These are phyloP conservation scores for Dioscorea zingiberensis DNA, from an alignment of 106 monocot genomes.

Conservation along the genomic window DNA sequence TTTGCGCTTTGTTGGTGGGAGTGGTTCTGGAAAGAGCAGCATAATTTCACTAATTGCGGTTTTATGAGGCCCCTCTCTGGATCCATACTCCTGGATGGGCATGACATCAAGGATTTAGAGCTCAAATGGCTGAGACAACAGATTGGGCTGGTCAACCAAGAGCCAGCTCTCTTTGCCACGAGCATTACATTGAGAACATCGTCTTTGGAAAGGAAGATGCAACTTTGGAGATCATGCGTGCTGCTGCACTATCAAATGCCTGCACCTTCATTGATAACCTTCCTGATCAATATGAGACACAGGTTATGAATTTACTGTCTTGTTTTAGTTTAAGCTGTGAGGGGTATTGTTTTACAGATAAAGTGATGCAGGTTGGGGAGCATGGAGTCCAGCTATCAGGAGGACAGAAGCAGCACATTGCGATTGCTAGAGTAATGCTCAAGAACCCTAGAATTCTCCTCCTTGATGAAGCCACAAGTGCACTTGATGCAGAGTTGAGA, in stretches of 20 bases:
- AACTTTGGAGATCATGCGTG: conserved; percentile 1
- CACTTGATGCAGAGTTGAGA: conserved; percentile 4
- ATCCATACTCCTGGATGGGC: conserved; percentile 13
- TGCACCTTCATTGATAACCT: not conserved
- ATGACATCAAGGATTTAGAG: conserved; percentile 7
- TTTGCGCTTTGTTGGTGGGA: conserved; percentile 21
- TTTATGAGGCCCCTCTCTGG: conserved; percentile 24
- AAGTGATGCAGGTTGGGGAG: not conserved
- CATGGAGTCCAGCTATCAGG: not conserved
- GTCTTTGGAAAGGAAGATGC: conserved; percentile 3
- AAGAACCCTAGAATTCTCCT: conserved; percentile 35
- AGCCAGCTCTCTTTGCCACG: conserved; percentile 7
- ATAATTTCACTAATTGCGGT: conserved; percentile 20
- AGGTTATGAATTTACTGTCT: conserved; percentile 5
- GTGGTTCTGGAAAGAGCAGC: conserved; percentile 29
- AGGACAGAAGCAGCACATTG: conserved; percentile 4
- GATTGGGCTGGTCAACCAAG: conserved; percentile 18
- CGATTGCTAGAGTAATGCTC: conserved; percentile 21
- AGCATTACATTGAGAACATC: conserved; percentile 4
- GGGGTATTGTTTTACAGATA: not conserved
- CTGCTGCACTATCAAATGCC: not conserved
- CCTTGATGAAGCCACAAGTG: conserved; percentile 27
- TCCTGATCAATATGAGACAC: conserved; percentile 5
- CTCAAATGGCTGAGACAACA: conserved; percentile 12
- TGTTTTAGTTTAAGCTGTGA: not conserved